A percentile compares a stretch with the other conserved stretches of the same genome.
These are phyloP conservation scores for Cudoniella acicularis DNA, from an alignment of 495 filamentous ascomycete genomes.

Conservation along the genomic window DNA sequence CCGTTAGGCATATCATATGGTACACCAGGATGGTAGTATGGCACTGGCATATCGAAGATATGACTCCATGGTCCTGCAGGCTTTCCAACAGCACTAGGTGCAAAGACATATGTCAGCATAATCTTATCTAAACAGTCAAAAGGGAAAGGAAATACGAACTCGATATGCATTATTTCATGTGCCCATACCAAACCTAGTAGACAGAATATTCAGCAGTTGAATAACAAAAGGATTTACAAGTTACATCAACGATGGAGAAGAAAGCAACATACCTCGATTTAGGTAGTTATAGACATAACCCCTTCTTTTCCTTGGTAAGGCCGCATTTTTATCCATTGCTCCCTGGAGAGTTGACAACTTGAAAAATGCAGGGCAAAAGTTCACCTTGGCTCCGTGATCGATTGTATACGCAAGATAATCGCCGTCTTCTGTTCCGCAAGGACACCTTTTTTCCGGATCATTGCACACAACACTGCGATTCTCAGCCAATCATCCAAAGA, in stretches of 20 bases:
- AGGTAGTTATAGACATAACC: background rate
- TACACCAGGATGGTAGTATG: background rate
- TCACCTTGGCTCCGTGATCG: background rate
- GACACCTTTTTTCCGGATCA: background rate
- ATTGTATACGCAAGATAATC: background rate
- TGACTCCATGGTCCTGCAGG: background rate
- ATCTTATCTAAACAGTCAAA: too few relatives aligned
- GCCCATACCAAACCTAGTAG: background rate
- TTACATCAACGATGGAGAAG: too few relatives aligned
- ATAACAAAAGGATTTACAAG: too few relatives aligned
- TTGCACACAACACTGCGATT: background rate
- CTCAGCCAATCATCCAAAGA: background rate
- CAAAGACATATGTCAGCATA: too few relatives aligned
- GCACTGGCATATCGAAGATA: background rate
- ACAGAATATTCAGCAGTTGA: too few relatives aligned
- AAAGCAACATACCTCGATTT: too few relatives aligned
- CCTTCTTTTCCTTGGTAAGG: background rate
- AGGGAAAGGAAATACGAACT: too few relatives aligned
- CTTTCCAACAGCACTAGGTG: background rate
- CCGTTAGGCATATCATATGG: background rate
- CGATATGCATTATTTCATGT: background rate
- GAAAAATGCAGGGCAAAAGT: background rate
- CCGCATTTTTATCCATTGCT: background rate
- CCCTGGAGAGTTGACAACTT: background rate
- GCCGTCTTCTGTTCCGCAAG: background rate